These are phyloP conservation scores for Tricholomella constricta DNA, from an alignment of 768 basidiomycete genomes.

Conservation along the genomic window DNA sequence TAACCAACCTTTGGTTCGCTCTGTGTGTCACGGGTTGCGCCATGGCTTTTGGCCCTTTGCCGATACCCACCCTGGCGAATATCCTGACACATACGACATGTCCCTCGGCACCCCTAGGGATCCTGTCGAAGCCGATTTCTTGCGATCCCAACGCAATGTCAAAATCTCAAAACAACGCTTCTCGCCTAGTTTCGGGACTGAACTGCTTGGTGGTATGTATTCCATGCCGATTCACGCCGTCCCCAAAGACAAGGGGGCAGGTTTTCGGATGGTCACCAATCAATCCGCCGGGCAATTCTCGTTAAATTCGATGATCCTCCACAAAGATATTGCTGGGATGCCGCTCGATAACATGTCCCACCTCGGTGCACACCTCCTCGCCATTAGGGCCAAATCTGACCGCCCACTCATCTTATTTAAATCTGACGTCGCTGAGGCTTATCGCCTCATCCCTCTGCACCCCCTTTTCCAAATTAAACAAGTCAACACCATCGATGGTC, in stretches of 20 bases:
- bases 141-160: constrained; percentile 21
- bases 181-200: constrained; percentile 12
- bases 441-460: constrained; percentile 36
- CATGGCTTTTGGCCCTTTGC: constrained; percentile 48
- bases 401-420: constrained; percentile 28
- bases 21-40: constrained; percentile 23
- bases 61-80: constrained; percentile 18
- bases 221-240: constrained; percentile 27
- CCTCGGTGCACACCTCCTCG: constrained; percentile 11
- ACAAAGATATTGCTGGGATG: neutral
- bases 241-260: constrained; percentile 29
- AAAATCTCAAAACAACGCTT: constrained; percentile 13
- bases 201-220: constrained; percentile 23
- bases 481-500: constrained; percentile 25
- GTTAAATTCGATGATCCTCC: constrained; percentile 27
- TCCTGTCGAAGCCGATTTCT: constrained; percentile 19
- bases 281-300: constrained; percentile 32
- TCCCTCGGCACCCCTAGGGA: constrained; percentile 8
- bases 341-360: constrained; percentile 21
- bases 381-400: neutral
- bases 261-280: constrained; percentile 38
- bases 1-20: constrained; percentile 34
- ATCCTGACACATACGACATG: constrained; percentile 23
- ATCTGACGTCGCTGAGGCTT: constrained; percentile 39
- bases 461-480: constrained; percentile 45